A percentile compares a stretch with the other conserved stretches of the same genome.
Conservation (phyloP, 108 stramenopile genomes). For the Hondaea fermentalgiana region DNA sequence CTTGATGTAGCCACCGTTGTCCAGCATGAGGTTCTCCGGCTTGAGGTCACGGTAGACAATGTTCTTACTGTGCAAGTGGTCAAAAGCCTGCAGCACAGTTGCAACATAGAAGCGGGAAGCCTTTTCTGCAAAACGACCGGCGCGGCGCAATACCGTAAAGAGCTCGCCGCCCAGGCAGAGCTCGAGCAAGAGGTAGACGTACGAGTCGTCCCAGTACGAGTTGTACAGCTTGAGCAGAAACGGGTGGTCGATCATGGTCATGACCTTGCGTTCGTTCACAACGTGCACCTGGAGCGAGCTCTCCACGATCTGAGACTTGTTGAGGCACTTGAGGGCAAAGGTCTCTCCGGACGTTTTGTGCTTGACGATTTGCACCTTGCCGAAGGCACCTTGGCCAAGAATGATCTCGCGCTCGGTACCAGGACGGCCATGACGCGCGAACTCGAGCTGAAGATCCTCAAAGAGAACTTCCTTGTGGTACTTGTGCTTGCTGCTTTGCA, state of each 20-base stretch:
- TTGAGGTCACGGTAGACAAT: constrained; percentile 66
- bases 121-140: constrained; percentile 47
- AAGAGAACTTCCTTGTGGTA: background rate
- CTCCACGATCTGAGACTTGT: constrained; percentile 27
- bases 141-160: constrained; percentile 43
- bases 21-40: constrained; percentile 62
- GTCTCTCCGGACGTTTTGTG: background rate
- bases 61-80: constrained; percentile 51
- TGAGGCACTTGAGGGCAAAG: constrained; percentile 19
- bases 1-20: constrained; percentile 54
- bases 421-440: background rate
- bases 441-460: constrained; percentile 3
- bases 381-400: constrained; percentile 29
- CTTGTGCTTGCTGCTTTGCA: background rate
- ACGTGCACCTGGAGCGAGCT: constrained; percentile 80
- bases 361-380: background rate
- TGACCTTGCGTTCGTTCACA: constrained; percentile 60
- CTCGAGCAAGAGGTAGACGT: constrained; percentile 55
- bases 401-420: background rate
- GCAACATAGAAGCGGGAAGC: constrained; percentile 49
- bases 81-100: constrained; percentile 55
- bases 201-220: constrained; percentile 46
- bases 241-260: constrained; percentile 52
- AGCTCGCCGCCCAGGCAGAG: constrained; percentile 58
- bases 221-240: constrained; percentile 51